Base-by-base conservation (phyloP, 768 basidiomycete species). In the Tylopilus subfusipes region DNA sequence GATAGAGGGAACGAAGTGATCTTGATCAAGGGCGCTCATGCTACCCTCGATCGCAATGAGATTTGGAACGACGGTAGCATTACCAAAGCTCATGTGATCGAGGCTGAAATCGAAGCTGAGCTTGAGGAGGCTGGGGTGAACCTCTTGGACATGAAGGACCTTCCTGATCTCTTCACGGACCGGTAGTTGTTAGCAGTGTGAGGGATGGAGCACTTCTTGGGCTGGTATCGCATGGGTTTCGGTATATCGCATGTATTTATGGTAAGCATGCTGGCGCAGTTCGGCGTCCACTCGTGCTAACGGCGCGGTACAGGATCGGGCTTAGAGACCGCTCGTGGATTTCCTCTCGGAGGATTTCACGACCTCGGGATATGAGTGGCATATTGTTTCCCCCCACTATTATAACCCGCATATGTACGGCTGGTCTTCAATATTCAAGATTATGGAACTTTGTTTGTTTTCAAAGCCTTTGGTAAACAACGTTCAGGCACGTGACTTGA, bases 101-200 rank as follows among this genome's bases (percentile, higher is more conserved):
- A 82, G 73, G 68, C 64, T 12, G 82, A 86, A 60, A 78, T 86
- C 29, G 85, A 88, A 71, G 77, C 69, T 2, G 82, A 86, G 72
- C 68, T 88, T 24, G 84, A 86, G 68, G 84, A 86, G 63, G 83
- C 83, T 13, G 86, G 86, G 4, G 86, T 83, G 19, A 71, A 75
- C 62, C 33, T 88, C 44, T 66, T 88, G 56, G 84, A 85, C 13
- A 86, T 88, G 85, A 78, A 78, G 66, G 82, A 86, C 66, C 64
- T 86, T 8, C 74, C 74, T 7, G 76, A 75, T 24, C 74, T 88
- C 48, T 88, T 87, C 60, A 76, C 76, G 50, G 76, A 81, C 63
- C 78, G 82, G 58, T 85, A 65, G 60, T n/a, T 14, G 30, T n/a
- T 31, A 6, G 42, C 31, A 10, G 14, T n/a, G 43, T n/a, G 34